Base-by-base conservation (phyloP, 2,329 filamentous ascomycete genomes). In the Hansfordia pulvinata region DNA sequence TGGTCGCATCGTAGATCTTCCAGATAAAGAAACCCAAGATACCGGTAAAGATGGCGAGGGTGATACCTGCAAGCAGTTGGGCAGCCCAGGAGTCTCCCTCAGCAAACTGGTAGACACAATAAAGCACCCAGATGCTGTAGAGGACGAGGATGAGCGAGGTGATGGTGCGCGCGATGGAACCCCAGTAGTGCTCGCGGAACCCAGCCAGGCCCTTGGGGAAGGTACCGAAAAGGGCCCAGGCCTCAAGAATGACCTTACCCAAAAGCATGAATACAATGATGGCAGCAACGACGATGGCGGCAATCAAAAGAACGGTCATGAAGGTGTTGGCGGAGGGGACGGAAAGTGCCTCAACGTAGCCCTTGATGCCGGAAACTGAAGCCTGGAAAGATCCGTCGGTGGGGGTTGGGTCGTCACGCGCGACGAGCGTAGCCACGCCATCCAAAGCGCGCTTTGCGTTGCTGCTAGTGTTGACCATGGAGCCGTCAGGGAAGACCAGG, bases 161-260 rank as follows among this genome's bases (percentile, higher is more conserved):
- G 43, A 96, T 80, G 10, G 85, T 79, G 34, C 88, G 82, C 23
- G 78, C 82, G 49, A 98, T 77, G 29, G 85, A 74, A 38, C 82
- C 80, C 90, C 90, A 96, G 62, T 96, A 96, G 51, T 93, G 82
- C 57, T 93, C 81, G 38, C 90, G 80, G 69, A 96, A 96, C 23
- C 79, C 76, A 10, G 72, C 61, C 30, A 96, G 67, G 19, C 69
- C 67, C 46, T 83, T 65, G 9, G 90, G 86, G 46, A 96, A 92
- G 33, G 62, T 82, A 36, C 80, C 85, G 38, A 82, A 88, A n/a
- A 94, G 61, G 10, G 85, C 79, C 84, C 88, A 94, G 20, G 73
- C 62, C 54, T 96, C 90, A 26, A 98, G 69, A 27, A 94, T 72
- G 31, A 93, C 74, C 60, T 96, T 98, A 54, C 92, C 68, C 5